phyloP scores from a whole-genome alignment of 805 yeast genomes.

The Phaffomyces opuntiae region DNA sequence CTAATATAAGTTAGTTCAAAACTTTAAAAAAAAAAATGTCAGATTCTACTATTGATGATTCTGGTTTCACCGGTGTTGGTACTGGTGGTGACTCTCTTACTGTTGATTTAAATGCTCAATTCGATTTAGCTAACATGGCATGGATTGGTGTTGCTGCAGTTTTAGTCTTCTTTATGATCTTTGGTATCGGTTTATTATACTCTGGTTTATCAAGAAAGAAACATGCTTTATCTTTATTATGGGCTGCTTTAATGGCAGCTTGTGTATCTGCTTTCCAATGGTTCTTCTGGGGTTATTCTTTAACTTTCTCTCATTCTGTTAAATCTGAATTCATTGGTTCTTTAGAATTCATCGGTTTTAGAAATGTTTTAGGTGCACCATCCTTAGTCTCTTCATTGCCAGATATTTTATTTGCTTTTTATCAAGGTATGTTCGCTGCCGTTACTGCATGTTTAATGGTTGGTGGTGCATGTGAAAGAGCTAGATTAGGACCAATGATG shows the following conservation, averaged over 20 bases:
- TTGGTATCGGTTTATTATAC: conserved; percentile 90
- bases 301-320: conserved; percentile 69
- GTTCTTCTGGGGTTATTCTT: conserved; percentile 98
- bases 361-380: conserved; percentile 77
- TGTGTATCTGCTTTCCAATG: conserved; percentile 86
- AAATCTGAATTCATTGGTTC: conserved; percentile 68
- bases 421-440: conserved; percentile 96
- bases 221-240: conserved; percentile 87
- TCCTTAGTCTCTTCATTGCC: conserved; percentile 66
- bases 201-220: conserved; percentile 92
- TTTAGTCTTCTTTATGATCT: conserved; percentile 92
- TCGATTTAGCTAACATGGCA: conserved; percentile 70
- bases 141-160: conserved; percentile 77
- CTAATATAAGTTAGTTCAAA: too few species aligned
- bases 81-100: conserved; percentile 80
- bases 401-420: conserved; percentile 81
- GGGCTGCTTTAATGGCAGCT: conserved; percentile 91
- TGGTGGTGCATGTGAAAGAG: conserved; percentile 98
- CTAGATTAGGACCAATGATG: conserved; percentile 94
- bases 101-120: conserved; percentile 63
- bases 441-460: conserved; percentile 90
- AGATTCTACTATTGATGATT: not conserved
- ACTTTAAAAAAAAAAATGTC: conserved; percentile 1
- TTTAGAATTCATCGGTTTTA: conserved; percentile 72
- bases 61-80: conserved; percentile 48